A percentile compares a stretch with the other conserved stretches of the same genome.
phyloP scores from a whole-genome alignment of 2,329 filamentous ascomycete species.

The Cordyceps cicadae region DNA sequence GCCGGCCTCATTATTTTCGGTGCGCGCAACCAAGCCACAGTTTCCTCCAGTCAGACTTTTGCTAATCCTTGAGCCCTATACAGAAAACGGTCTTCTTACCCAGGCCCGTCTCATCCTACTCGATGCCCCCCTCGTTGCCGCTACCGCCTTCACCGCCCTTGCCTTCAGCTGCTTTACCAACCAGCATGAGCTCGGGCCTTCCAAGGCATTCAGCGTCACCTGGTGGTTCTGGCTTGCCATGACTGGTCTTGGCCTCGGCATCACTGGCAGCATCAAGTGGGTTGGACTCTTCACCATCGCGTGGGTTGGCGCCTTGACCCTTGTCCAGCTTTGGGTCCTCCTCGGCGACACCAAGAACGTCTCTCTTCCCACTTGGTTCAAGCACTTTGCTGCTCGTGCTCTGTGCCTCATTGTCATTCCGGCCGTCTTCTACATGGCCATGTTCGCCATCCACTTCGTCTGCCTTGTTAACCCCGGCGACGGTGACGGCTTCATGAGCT shows the following conservation, averaged over 20 bases:
- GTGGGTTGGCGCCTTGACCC: slow-evolving; percentile 87
- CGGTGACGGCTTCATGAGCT: slow-evolving; percentile 98
- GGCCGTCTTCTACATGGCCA: slow-evolving; percentile 81
- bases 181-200: slow-evolving; percentile 87
- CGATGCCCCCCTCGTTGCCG: slow-evolving; percentile 88
- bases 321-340: slow-evolving; percentile 89
- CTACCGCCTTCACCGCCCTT: slow-evolving; percentile 84
- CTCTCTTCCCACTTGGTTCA: slow-evolving; percentile 77
- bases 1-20: slow-evolving; percentile 85
- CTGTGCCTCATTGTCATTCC: slow-evolving; percentile 93
- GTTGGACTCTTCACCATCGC: slow-evolving; percentile 97
- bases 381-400: slow-evolving; percentile 83
- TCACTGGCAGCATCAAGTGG: slow-evolving; percentile 96
- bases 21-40: slow-evolving; percentile 35
- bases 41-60: background rate
- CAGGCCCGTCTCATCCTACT: slow-evolving; percentile 93
- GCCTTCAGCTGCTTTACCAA: slow-evolving; percentile 92
- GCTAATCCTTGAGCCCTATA: slow-evolving; percentile 20
- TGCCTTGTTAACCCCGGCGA: slow-evolving; percentile 92
- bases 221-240: slow-evolving; percentile 98
- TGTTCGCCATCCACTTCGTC: slow-evolving; percentile 95
- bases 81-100: slow-evolving; percentile 91
- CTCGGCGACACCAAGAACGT: slow-evolving; percentile 84
- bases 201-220: slow-evolving; percentile 74
- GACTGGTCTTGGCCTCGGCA: slow-evolving; percentile 78